Evolutionary conservation across 1,139 yeast species (phyloP).

Genomic region (Protomyces lactucae-debilis): DNA sequence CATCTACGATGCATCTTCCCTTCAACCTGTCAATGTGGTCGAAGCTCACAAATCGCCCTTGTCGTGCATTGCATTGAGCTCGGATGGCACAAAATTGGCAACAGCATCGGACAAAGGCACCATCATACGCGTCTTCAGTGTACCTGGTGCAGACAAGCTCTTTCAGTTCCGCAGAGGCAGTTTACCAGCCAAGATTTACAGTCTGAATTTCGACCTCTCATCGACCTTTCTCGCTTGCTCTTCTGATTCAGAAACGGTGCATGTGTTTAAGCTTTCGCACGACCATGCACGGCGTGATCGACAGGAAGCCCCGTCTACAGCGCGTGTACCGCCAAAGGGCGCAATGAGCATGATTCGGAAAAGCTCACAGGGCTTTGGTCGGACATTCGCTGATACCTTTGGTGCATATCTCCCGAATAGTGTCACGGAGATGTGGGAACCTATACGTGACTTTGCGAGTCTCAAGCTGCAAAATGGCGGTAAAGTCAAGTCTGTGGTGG

Average conservation of each 20-base stretch:
- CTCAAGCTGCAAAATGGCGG: constrained; percentile 63
- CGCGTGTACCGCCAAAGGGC: constrained; percentile 1
- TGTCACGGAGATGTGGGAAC: constrained; percentile 81
- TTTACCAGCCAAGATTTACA: constrained; percentile 82
- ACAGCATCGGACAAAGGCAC: constrained; percentile 97
- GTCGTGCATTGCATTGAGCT: constrained; percentile 71
- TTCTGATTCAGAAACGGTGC: constrained; percentile 89
- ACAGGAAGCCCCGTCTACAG: not conserved
- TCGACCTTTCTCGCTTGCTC: constrained; percentile 74
- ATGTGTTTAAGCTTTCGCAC: constrained; percentile 57
- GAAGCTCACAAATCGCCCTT: constrained; percentile 89
- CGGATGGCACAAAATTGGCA: constrained; percentile 77
- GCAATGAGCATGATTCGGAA: constrained; percentile 40
- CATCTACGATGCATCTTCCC: constrained; percentile 65
- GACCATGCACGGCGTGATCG: constrained; percentile 29
- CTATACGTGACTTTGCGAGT: constrained; percentile 84
- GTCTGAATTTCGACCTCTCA: constrained; percentile 72
- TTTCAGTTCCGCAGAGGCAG: constrained; percentile 88
- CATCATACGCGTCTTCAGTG: constrained; percentile 79
- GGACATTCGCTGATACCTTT: constrained; percentile 82
- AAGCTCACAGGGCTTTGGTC: constrained; percentile 54
- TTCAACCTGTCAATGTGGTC: constrained; percentile 82
- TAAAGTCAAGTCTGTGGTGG: constrained; percentile 40
- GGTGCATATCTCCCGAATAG: constrained; percentile 82
- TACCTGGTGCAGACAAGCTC: constrained; percentile 72